Conservation (phyloP, 768 basidiomycete genomes). For the Lactarius pseudohatsudake region DNA sequence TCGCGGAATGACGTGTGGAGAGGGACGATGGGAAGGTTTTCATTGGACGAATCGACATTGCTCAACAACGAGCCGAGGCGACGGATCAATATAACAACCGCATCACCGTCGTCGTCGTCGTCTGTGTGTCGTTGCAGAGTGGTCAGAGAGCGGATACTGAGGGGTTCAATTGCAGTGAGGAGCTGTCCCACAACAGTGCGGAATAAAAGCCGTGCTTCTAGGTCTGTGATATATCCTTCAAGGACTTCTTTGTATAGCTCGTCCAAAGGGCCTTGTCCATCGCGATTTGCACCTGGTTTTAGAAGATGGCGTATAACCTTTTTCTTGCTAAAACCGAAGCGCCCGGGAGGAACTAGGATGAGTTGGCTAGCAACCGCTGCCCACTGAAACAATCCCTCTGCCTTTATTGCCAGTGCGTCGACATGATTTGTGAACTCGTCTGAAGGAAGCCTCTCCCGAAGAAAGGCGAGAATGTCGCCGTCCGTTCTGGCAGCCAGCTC, state of each 20-base stretch:
- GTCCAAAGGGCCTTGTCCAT: not conserved
- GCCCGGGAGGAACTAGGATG: not conserved
- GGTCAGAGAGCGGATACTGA: not conserved
- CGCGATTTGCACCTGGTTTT: not conserved
- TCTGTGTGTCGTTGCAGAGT: not conserved
- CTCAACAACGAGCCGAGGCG: not conserved
- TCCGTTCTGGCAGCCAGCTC: not conserved
- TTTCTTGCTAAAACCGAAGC: too few relatives aligned
- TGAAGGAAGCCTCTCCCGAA: not conserved
- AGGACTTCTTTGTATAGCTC: too few relatives aligned
- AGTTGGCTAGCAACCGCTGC: not conserved
- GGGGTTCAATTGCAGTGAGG: not conserved
- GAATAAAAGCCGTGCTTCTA: not conserved
- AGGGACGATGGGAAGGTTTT: not conserved
- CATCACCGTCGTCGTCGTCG: not conserved
- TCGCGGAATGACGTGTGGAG: not conserved
- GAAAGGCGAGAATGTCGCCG: not conserved
- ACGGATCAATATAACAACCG: not conserved
- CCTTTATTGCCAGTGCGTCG: not conserved
- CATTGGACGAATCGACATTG: not conserved
- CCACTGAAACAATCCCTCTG: not conserved
- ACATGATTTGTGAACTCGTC: not conserved
- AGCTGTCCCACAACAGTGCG: slow-evolving; percentile 5
- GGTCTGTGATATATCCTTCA: too few relatives aligned
- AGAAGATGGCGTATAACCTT: too few relatives aligned